Evolutionary conservation across 495 filamentous ascomycete species (phyloP), one percentile per base, ranked within the genome.

Genomic region (Pseudotulostoma volvatum): DNA sequence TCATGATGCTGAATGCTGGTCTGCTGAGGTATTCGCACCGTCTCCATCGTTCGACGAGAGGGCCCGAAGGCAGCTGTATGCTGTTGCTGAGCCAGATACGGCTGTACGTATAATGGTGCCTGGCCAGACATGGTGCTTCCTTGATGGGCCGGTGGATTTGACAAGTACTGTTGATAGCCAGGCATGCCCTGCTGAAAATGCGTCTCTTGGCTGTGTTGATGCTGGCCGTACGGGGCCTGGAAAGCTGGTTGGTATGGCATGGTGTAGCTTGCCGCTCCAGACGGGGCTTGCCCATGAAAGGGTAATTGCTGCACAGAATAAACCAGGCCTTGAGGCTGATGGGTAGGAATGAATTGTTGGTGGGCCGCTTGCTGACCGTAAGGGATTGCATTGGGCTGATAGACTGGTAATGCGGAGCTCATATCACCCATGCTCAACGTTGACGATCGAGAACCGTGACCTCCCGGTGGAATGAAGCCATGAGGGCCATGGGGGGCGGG

Each of bases 381-480:
- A 34, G 52, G 44, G 28, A 48, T 46, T 18, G 51, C 36, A 13
- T 52, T 47, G 11, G 45, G 38, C 21, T 46, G 56, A 31, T 63
- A 65, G 15, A 52, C 48, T 31, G 69, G 67, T 2, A 74, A 47
- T 20, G 61, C 47, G 17, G 63, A 63, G 15, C 44, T 46, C 57
- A 73, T 63, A 17, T 53, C 51, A 19, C 49, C 50, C 67, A 73
- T 68, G 39, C 59, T 66, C 40, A 71, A 55, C 11, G 48, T 37
- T 21, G 61, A 47, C 15, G 53, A 40, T 9, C 37, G 36, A 9
- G 43, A 35, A 40, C 52, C 60, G 47, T 59, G 63, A 16, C 38
- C 45, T 20, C 36, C 38, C 9, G 41, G 44, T 11, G 46, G 44
- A 19, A 49, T 37, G 18, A 48, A 53, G 16, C 38, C 40, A 19